Evolutionary conservation across 1,284 basidiomycete species (phyloP), one percentile per base, ranked within the genome.

Genomic region (Heterobasidion occidentale): DNA sequence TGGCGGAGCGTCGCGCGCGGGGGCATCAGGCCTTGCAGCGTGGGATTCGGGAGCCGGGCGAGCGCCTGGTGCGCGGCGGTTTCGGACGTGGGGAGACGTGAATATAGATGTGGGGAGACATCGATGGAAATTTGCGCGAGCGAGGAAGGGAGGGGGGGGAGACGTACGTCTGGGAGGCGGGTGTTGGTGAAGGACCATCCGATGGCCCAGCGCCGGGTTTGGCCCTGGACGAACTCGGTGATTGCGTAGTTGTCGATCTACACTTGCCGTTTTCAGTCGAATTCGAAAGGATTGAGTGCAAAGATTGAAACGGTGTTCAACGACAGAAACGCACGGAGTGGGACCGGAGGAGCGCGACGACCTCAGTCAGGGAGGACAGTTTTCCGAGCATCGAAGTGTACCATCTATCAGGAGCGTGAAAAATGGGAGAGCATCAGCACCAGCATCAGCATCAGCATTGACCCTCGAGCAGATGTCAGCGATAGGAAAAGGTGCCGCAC

Each of bases 341-440:
- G 17, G 71, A 63, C 47, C 78, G 78, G 14, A 98, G 70, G 3
- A 77, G 64, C 0, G 71, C 9, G 8, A 94, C 79, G 1, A 98
- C 68, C 1, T 78, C 70, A 0, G 68, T 68, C 3, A 97, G 74
- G 15, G 91, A 92, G 0, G 88, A 81, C 65, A 90, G 76, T 64
- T 92, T 94, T 1, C 95, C 95, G 0, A 98, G 76, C 79, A 98
- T 87, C 9, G 90, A 93, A 0, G 94, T 94, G 67, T 85, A 98
- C 94, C 93, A 97, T 53, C 90, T 92, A 53, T 19, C n/a, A 45
- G n/a, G 17, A n/a, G 7, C 35, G 17, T 27, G 2, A 9, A n/a
- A 9, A 3, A 55, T 12, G 34, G 3, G 20, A 14, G 5, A 27
- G 27, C 27, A 27, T 27, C 27, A 27, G 27, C 27, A 27, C 5